These are phyloP conservation scores for Naganishia antarctica DNA, from an alignment of 768 basidiomycete species.

Conservation along the genomic window DNA sequence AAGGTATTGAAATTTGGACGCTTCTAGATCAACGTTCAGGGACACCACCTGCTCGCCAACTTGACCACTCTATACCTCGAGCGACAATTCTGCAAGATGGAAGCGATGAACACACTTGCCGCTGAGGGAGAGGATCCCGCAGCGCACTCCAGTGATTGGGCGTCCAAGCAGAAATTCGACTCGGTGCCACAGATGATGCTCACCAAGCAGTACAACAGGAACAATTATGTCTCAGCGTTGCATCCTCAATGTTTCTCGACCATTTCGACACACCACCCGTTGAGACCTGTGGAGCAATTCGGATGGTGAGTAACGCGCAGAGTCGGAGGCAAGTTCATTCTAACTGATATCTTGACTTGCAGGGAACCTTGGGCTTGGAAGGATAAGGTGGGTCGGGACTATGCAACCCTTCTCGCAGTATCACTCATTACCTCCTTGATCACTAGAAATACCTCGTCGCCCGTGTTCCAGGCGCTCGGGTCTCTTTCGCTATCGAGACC, in stretches of 20 bases:
- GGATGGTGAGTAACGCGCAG: not conserved
- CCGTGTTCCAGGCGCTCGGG: conserved; percentile 36
- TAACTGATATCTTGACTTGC: not conserved
- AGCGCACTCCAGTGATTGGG: not conserved
- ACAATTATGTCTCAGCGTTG: not conserved
- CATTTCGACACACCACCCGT: not conserved
- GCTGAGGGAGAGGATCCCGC: not conserved
- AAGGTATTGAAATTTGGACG: not conserved
- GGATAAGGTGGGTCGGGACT: conserved; percentile 8
- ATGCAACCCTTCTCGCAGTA: not conserved
- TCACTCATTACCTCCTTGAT: not conserved
- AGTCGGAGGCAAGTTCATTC: not conserved
- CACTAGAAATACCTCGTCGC: conserved; percentile 35
- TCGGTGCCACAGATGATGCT: conserved; percentile 7
- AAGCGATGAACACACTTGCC: not conserved
- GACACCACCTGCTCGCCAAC: conserved; percentile 19
- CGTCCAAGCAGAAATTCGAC: not conserved
- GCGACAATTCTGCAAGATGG: conserved; percentile 21
- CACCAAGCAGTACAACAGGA: not conserved
- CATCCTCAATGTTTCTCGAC: conserved; percentile 15
- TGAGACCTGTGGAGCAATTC: not conserved
- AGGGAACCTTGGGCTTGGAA: conserved; percentile 24
- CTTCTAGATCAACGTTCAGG: conserved; percentile 4
- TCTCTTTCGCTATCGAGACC: conserved; percentile 36
- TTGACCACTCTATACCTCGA: conserved; percentile 10